Evolutionary conservation across 768 basidiomycete genomes (phyloP).

Genomic region (Boletus bicolor): DNA sequence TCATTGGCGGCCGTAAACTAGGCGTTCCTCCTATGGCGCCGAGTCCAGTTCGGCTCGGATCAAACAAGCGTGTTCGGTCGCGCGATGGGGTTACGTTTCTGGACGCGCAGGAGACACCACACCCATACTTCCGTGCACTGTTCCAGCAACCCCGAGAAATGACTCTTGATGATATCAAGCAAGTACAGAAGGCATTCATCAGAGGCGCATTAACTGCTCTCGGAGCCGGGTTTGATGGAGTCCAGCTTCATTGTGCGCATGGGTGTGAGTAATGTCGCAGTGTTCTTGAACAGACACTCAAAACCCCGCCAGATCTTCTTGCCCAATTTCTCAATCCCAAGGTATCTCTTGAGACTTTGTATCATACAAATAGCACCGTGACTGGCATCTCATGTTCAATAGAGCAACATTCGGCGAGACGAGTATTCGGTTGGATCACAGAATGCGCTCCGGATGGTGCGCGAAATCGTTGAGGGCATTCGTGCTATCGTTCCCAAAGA

Average conservation of each 20-base stretch:
- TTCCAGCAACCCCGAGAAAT: constrained; percentile 67
- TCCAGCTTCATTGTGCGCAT: constrained; percentile 83
- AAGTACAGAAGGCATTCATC: constrained; percentile 61
- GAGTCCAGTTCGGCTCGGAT: constrained; percentile 54
- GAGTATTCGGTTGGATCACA: constrained; percentile 45
- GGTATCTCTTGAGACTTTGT: constrained; percentile 34
- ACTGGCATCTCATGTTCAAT: background rate
- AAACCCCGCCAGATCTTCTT: constrained; percentile 55
- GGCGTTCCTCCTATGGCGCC: constrained; percentile 68
- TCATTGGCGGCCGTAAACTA: constrained; percentile 64
- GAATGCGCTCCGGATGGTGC: constrained; percentile 56
- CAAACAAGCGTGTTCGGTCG: constrained; percentile 13
- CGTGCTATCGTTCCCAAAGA: constrained; percentile 48
- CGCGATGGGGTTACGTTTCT: constrained; percentile 2
- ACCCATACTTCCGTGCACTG: constrained; percentile 36
- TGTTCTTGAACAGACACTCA: background rate
- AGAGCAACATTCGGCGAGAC: constrained; percentile 59
- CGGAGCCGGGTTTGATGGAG: constrained; percentile 76
- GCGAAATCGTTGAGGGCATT: constrained; percentile 52
- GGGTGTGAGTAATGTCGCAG: constrained; percentile 57
- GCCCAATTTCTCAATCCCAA: constrained; percentile 75
- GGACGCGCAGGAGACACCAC: constrained; percentile 9
- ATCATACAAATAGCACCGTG: constrained; percentile 14
- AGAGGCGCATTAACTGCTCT: constrained; percentile 62
- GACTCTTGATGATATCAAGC: constrained; percentile 56